phyloP scores from a whole-genome alignment of 2,329 filamentous ascomycete species.

The Fusarium incarnatum region DNA sequence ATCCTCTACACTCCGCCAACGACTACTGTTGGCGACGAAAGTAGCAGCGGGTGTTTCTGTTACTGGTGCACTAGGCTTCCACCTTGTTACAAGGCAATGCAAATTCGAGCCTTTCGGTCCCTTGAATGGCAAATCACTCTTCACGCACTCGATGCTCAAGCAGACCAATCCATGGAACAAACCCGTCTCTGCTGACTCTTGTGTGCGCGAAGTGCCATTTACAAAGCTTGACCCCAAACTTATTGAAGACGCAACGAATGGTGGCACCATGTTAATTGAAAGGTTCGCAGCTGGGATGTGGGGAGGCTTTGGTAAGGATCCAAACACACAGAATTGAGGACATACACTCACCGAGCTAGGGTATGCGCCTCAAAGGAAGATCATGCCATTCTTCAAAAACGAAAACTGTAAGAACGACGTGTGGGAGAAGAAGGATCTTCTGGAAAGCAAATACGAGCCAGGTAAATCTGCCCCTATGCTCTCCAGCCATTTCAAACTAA shows the following conservation, averaged over 20 bases:
- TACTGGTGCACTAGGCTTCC: constrained; percentile 15
- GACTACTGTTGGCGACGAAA: not conserved
- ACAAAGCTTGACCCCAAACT: constrained; percentile 2
- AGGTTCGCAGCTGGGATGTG: constrained; percentile 32
- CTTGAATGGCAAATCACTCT: constrained; percentile 5
- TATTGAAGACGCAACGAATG: constrained; percentile 25
- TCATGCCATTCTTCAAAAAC: constrained; percentile 23
- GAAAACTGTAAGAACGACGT: constrained; percentile 21
- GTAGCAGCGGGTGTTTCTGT: constrained; percentile 4
- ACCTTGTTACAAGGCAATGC: constrained; percentile 36
- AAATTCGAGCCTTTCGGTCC: constrained; percentile 39
- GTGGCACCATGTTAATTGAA: constrained; percentile 35
- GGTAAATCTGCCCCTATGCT: not conserved
- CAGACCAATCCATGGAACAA: constrained; percentile 40
- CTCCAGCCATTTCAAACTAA: fast-evolving
- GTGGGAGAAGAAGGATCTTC: constrained; percentile 36
- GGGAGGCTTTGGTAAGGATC: constrained; percentile 37
- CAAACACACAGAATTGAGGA: fast-evolving
- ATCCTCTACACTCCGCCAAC: not conserved
- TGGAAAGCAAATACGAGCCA: constrained; percentile 32
- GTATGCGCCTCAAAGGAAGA: constrained; percentile 26
- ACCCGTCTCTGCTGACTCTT: constrained; percentile 32
- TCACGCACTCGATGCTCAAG: constrained; percentile 24
- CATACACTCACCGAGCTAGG: not conserved
- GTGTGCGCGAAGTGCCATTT: constrained; percentile 31